Evolutionary conservation across 2,329 filamentous ascomycete genomes (phyloP).

Genomic region (Pseudogymnoascus sp.): DNA sequence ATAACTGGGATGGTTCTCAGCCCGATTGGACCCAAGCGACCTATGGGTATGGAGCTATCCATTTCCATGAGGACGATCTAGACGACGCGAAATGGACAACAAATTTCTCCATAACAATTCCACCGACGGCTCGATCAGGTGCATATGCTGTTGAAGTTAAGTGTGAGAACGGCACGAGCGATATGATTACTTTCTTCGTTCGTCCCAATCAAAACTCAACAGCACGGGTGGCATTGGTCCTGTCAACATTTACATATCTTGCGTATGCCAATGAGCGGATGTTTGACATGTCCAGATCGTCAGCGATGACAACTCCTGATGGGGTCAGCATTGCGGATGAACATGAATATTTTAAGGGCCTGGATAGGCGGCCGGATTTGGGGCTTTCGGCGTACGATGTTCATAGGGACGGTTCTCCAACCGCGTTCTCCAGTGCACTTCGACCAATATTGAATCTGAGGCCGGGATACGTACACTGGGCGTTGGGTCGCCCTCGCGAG

Average conservation of each 20-base stretch:
- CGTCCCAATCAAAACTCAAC: constrained; percentile 19
- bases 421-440: constrained; percentile 26
- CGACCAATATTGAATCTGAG: constrained; percentile 32
- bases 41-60: constrained; percentile 31
- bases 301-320: constrained; percentile 20
- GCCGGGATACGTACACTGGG: constrained; percentile 31
- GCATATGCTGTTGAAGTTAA: constrained; percentile 26
- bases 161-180: constrained; percentile 17
- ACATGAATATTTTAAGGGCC: constrained; percentile 19
- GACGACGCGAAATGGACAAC: constrained; percentile 31
- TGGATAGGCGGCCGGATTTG: constrained; percentile 28
- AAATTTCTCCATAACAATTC: constrained; percentile 25
- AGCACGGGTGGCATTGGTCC: constrained; percentile 24
- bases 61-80: constrained; percentile 33
- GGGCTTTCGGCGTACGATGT: constrained; percentile 33
- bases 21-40: constrained; percentile 28
- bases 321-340: constrained; percentile 17
- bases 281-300: constrained; percentile 26
- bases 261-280: constrained; percentile 34
- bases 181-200: constrained; percentile 30
- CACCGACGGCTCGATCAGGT: constrained; percentile 20
- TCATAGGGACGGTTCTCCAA: constrained; percentile 31
- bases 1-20: constrained; percentile 29
- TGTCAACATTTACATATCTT: constrained; percentile 32
- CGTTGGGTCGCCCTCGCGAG: constrained; percentile 29